Percentiles rank a stretch among this genome's conserved stretches.
Evolutionary conservation across 129 eudicot genomes (phyloP).

Genomic region (Tagetes erecta): DNA sequence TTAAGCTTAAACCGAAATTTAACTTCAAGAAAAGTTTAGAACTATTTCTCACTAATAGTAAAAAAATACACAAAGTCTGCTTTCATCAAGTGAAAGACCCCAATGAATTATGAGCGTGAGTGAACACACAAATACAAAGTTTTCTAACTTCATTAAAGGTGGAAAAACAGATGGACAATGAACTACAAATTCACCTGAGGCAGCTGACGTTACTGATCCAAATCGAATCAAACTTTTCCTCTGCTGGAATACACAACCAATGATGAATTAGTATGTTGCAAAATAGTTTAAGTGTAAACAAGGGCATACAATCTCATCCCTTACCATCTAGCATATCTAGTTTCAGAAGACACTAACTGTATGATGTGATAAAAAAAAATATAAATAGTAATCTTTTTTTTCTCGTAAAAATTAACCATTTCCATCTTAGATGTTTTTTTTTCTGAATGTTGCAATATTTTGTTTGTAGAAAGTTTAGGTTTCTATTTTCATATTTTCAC

Average conservation of each 20-base stretch:
- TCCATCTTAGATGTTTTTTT: neutral
- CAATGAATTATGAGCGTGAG: neutral
- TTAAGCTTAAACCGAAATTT: neutral
- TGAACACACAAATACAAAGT: neutral
- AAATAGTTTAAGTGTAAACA: neutral
- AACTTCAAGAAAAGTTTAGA: neutral
- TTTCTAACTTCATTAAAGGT: neutral
- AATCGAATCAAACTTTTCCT: conserved; percentile 55
- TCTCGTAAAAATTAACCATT: neutral
- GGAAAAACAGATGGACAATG: conserved; percentile 3
- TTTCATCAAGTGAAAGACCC: conserved; percentile 2
- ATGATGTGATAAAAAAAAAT: neutral
- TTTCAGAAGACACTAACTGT: neutral
- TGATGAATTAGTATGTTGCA: conserved; percentile 17
- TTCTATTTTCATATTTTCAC: neutral
- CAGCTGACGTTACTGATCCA: conserved; percentile 68
- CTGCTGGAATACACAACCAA: conserved; percentile 32
- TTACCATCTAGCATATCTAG: neutral
- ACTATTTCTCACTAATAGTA: neutral
- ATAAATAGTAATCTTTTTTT: neutral
- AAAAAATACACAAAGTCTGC: neutral
- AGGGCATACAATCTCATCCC: neutral
- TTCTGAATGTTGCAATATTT: neutral
- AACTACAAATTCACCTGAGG: conserved; percentile 51
- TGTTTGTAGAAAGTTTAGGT: conserved; percentile 8